phyloP scores from a whole-genome alignment of 2,329 filamentous ascomycete genomes.

The Penicillium sp. region DNA sequence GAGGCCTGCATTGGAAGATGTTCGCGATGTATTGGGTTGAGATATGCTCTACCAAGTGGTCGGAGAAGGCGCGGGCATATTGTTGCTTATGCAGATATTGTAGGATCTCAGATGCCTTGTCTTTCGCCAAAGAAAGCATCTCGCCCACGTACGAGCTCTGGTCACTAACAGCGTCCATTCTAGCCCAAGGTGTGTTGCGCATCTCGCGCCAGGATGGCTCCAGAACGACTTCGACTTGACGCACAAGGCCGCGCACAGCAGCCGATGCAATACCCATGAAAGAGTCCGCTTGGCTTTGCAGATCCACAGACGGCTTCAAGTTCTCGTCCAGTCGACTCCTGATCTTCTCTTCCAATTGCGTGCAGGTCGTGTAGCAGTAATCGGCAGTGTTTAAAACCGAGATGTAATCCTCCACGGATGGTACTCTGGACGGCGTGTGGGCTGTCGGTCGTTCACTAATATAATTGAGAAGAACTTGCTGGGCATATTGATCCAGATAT shows the following conservation, averaged over 20 bases:
- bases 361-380: conserved; percentile 92
- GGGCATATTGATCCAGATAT: conserved; percentile 91
- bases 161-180: conserved; percentile 87
- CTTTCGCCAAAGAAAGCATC: conserved; percentile 68
- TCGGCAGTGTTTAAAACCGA: conserved; percentile 93
- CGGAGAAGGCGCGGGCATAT: conserved; percentile 90
- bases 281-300: conserved; percentile 88
- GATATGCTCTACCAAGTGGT: conserved; percentile 88
- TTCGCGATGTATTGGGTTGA: conserved; percentile 74
- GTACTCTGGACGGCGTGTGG: conserved; percentile 51
- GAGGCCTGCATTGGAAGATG: conserved; percentile 82
- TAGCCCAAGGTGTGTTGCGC: conserved; percentile 92
- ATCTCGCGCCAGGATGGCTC: conserved; percentile 94
- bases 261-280: conserved; percentile 94
- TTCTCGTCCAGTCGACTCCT: conserved; percentile 82
- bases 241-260: conserved; percentile 77
- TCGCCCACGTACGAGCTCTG: conserved; percentile 89
- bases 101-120: conserved; percentile 69
- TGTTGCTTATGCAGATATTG: conserved; percentile 79
- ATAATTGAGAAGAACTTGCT: conserved; percentile 79
- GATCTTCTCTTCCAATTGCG: conserved; percentile 90
- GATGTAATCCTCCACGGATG: conserved; percentile 67
- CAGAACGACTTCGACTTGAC: conserved; percentile 74
- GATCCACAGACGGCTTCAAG: conserved; percentile 70
- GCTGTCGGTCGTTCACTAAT: conserved; percentile 57